phyloP scores from a whole-genome alignment of 305 asterid genomes.

The Fraxinus latifolia region DNA sequence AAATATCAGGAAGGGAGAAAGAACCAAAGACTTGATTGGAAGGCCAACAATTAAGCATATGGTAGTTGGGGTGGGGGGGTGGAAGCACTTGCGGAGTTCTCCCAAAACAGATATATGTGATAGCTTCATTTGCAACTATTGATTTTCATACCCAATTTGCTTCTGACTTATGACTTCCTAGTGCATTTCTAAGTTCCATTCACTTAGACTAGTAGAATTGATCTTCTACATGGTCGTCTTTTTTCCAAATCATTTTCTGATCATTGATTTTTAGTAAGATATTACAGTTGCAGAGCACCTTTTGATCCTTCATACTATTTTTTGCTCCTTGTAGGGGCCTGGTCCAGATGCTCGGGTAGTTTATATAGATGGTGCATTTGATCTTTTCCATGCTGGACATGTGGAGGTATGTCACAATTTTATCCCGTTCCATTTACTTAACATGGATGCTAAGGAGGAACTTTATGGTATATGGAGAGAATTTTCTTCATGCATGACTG shows the following conservation, averaged over 20 bases:
- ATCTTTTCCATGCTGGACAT: conserved; percentile 97
- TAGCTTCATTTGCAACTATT: background rate
- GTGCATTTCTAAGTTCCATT: conserved; percentile 12
- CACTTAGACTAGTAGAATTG: conserved; percentile 5
- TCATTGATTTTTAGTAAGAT: conserved; percentile 4
- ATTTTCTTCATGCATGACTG: background rate
- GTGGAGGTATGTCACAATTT: conserved; percentile 63
- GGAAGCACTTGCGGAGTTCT: background rate
- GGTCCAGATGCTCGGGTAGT: conserved; percentile 89
- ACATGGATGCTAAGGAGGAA: conserved; percentile 6
- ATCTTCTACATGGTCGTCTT: background rate
- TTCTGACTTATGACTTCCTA: conserved; percentile 12
- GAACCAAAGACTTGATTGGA: background rate
- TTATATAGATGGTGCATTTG: conserved; percentile 95
- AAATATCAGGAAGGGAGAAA: background rate
- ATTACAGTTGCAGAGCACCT: conserved; percentile 22
- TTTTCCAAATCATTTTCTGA: background rate
- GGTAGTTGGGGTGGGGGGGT: background rate
- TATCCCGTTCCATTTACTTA: conserved; percentile 4
- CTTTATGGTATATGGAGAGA: background rate
- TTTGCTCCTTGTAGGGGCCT: conserved; percentile 59
- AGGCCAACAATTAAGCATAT: background rate
- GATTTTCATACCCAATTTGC: conserved; percentile 1
- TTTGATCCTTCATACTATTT: conserved; percentile 5
- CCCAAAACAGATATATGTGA: background rate